These are phyloP conservation scores for Cadophora gregata DNA, from an alignment of 2,329 filamentous ascomycete genomes.

Conservation along the genomic window DNA sequence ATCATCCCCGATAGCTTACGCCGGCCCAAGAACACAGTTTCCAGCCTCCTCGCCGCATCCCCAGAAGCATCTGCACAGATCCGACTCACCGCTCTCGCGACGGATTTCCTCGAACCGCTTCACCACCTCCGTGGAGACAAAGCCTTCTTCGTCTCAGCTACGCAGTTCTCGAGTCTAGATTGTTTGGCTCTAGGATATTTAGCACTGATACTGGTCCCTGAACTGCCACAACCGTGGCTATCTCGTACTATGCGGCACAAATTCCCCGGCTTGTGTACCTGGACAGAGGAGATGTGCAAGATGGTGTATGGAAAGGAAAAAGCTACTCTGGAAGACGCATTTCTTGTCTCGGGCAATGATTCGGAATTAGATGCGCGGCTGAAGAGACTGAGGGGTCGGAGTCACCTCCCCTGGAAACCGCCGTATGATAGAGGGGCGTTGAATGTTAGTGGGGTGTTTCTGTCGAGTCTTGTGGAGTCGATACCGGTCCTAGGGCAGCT, in stretches of 20 bases:
- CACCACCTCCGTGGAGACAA: constrained; percentile 64
- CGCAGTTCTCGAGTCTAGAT: constrained; percentile 69
- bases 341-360: constrained; percentile 24
- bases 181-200: constrained; percentile 84
- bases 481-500: constrained; percentile 41
- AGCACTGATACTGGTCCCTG: constrained; percentile 69
- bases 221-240: constrained; percentile 67
- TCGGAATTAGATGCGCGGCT: constrained; percentile 23
- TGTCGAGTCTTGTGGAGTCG: constrained; percentile 40
- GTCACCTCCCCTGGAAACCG: constrained; percentile 42
- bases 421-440: constrained; percentile 40
- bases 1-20: constrained; percentile 45
- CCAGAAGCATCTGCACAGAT: constrained; percentile 78
- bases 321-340: constrained; percentile 40
- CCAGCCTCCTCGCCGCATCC: constrained; percentile 63
- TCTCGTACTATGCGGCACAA: constrained; percentile 59
- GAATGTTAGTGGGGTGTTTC: constrained; percentile 39
- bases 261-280: constrained; percentile 51
- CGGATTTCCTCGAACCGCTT: constrained; percentile 74
- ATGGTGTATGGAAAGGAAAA: constrained; percentile 47
- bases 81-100: constrained; percentile 74
- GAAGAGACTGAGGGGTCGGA: constrained; percentile 25
- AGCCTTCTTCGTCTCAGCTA: constrained; percentile 59
- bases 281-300: constrained; percentile 49
- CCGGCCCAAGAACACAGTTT: constrained; percentile 53